phyloP scores from a whole-genome alignment of 345 rosid genomes.

The Lepidium didymum region DNA sequence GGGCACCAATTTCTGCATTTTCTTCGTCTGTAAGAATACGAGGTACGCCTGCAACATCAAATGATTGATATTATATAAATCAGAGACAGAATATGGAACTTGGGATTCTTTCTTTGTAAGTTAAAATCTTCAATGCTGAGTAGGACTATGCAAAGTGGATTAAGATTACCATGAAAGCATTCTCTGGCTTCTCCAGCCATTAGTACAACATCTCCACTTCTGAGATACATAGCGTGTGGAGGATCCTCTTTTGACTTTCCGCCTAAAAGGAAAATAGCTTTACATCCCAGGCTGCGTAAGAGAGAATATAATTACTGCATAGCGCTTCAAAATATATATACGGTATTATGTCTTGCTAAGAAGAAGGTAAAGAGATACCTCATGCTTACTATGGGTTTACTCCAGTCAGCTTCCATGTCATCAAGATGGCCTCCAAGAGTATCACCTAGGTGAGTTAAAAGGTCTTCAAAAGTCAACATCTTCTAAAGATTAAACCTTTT shows the following conservation, averaged over 20 bases:
- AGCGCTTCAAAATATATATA: neutral
- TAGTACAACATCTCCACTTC: constrained; percentile 87
- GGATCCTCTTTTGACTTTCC: constrained; percentile 74
- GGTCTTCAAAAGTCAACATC: neutral
- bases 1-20: constrained; percentile 49
- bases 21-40: constrained; percentile 66
- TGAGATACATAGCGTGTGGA: constrained; percentile 85
- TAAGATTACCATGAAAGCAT: constrained; percentile 73
- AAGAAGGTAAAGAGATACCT: constrained; percentile 39
- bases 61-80: no score
- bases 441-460: constrained; percentile 46
- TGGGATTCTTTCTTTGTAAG: neutral
- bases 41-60: constrained; percentile 56
- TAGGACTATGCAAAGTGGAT: neutral
- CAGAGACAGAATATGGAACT: neutral
- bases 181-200: constrained; percentile 97
- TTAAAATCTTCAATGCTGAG: neutral
- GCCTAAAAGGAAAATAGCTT: constrained; percentile 89
- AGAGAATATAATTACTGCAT: neutral
- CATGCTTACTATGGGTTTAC: constrained; percentile 91
- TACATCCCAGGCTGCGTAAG: constrained; percentile 74
- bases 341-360: neutral
- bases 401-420: constrained; percentile 98
- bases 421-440: constrained; percentile 94
- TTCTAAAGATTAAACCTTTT: neutral